These are phyloP conservation scores for Ophiostoma himal-ulmi DNA, from an alignment of 2,329 filamentous ascomycete species.

Conservation along the genomic window DNA sequence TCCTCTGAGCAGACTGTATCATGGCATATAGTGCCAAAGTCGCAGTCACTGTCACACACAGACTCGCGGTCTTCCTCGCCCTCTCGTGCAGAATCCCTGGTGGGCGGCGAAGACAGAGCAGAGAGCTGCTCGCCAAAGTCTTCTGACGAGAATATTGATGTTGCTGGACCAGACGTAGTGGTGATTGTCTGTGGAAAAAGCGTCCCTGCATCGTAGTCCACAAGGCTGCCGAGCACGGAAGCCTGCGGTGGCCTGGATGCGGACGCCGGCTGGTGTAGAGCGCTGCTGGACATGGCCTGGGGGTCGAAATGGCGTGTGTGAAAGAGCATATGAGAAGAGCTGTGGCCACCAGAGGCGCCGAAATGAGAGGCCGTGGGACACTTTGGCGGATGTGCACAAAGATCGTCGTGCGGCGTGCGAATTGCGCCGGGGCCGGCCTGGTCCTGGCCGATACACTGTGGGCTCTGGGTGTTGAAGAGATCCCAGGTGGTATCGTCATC, in stretches of 20 bases:
- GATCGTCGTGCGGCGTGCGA: conserved; percentile 26
- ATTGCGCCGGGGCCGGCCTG: conserved; percentile 19
- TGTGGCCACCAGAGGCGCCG: conserved; percentile 14
- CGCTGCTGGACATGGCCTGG: conserved; percentile 1
- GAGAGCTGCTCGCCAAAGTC: conserved; percentile 24
- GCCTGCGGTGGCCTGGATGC: background rate
- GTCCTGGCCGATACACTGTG: conserved; percentile 23
- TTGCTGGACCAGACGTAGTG: conserved; percentile 12
- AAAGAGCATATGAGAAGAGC: conserved; percentile 24
- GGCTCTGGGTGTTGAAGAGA: conserved; percentile 23
- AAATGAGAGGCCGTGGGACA: conserved; percentile 20
- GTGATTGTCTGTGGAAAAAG: conserved; percentile 16
- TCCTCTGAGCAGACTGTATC: conserved; percentile 25
- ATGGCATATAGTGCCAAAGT: conserved; percentile 25
- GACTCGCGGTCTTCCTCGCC: conserved; percentile 22
- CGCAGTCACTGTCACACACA: conserved; percentile 27
- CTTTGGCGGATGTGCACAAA: conserved; percentile 25
- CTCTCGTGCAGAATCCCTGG: conserved; percentile 1
- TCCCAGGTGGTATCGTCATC: conserved; percentile 23
- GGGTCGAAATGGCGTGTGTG: conserved; percentile 24
- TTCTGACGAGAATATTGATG: conserved; percentile 9
- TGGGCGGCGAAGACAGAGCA: conserved; percentile 22
- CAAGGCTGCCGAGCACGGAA: background rate
- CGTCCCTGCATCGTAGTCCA: conserved; percentile 7
- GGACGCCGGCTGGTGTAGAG: background rate